Base-by-base conservation (phyloP, 1,284 basidiomycete species). In the Trichosporon faecale region DNA sequence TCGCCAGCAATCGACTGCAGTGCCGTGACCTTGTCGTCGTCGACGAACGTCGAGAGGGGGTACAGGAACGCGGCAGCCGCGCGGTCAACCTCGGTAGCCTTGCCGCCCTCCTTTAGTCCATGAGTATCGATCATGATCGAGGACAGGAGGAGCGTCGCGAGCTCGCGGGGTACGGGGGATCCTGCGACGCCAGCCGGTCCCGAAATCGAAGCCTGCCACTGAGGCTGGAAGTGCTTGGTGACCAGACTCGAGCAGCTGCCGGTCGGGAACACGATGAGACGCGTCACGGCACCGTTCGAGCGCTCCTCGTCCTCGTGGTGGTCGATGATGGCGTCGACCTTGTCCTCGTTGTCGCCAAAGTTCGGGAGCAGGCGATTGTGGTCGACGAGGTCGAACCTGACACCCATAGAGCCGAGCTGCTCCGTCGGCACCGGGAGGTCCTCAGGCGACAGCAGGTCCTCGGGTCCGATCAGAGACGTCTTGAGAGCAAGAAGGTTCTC, bases 241-340 rank as follows among this genome's bases (percentile, higher is more conserved):
- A 97, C 88, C 46, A 93, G 89, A 0, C 94, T 94, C 0, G 92
- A 83, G 76, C 91, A 92, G 73, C 91, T 93, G 2, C 95, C 95
- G 0, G 89, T 88, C 3, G 83, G 83, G 3, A 80, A 76, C 55
- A 83, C 80, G 68, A 97, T 86, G 66, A 89, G 82, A 21, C 94
- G 88, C 2, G 91, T 89, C 11, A 86, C 80, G 0, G 93, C 92
- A 40, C 76, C 69, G 5, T 79, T 79, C 79, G 96, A 88, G 2
- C 87, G 84, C 0, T 87, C 86, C 76, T 94, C 93, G 82, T 98
- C 95, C 55, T 88, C 89, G 81, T 99, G 95, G 80, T 99, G 96
- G 81, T 99, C 96, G n/a, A 99, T 84, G 66, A 98, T 86, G 2
- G 91, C 89, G 0, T 88, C 85, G 4, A 98, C 93, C 16, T 67